phyloP scores from a whole-genome alignment of 371 early-diverging fungal species.

The Actinomortierella wolfii region DNA sequence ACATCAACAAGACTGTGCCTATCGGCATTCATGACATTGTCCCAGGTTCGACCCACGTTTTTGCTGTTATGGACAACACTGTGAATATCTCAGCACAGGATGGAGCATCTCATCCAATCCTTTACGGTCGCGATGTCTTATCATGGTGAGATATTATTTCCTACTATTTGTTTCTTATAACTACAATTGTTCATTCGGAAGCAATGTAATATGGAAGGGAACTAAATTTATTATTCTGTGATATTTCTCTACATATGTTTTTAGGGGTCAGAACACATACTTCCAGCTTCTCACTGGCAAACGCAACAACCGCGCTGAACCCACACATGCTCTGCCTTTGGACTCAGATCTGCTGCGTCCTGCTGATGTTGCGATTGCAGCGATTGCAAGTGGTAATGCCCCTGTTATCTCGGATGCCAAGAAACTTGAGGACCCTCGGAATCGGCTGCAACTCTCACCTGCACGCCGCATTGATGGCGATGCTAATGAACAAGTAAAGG shows the following conservation, averaged over 20 bases:
- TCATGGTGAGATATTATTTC: constrained; percentile 14
- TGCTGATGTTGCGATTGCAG: constrained; percentile 30
- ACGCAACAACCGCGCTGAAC: constrained; percentile 39
- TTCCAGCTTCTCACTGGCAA: constrained; percentile 46
- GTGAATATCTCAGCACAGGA: constrained; percentile 5
- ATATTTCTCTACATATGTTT: not conserved
- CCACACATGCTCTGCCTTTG: constrained; percentile 37
- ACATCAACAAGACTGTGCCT: constrained; percentile 30
- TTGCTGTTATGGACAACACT: constrained; percentile 47
- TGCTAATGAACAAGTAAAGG: not conserved
- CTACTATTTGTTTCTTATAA: not conserved
- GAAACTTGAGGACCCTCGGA: constrained; percentile 14
- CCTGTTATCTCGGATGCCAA: not conserved
- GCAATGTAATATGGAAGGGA: not conserved
- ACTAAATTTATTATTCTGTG: not conserved
- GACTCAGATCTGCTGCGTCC: constrained; percentile 27
- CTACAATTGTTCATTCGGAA: not conserved
- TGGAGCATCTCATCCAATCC: constrained; percentile 3
- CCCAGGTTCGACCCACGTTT: constrained; percentile 43
- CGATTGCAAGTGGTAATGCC: constrained; percentile 15
- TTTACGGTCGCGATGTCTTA: constrained; percentile 43
- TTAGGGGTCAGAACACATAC: constrained; percentile 47
- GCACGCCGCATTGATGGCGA: constrained; percentile 13
- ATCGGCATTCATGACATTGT: constrained; percentile 43
- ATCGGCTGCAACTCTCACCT: constrained; percentile 43